Evolutionary conservation across 352 stramenopile genomes (phyloP).

Genomic region (Phytophthora tubulina): DNA sequence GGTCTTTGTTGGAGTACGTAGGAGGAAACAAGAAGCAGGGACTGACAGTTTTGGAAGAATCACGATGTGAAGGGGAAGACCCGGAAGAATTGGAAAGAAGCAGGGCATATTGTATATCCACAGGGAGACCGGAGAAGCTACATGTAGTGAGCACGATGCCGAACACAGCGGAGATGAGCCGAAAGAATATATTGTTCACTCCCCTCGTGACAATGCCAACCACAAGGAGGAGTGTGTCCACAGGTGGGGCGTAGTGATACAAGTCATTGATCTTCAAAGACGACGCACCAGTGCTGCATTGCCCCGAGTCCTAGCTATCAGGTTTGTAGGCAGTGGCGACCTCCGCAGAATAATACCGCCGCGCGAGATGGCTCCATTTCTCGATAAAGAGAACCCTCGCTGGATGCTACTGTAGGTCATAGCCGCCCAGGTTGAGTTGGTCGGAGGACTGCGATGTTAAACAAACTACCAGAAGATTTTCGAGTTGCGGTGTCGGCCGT

Average conservation of each 20-base stretch:
- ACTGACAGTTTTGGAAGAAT: no score
- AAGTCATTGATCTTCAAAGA: constrained; percentile 41
- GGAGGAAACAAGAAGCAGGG: no score
- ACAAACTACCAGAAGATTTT: constrained; percentile 2
- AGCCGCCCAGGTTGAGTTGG: neutral
- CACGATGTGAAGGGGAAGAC: no score
- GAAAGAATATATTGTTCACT: constrained; percentile 50
- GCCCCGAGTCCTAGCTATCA: constrained; percentile 8
- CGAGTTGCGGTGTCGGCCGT: no score
- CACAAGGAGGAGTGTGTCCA: constrained; percentile 41
- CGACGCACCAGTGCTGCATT: neutral
- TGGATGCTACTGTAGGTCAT: neutral
- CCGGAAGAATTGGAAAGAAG: no score
- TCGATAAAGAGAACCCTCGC: constrained; percentile 4
- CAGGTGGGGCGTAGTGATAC: constrained; percentile 45
- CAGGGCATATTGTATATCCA: constrained; percentile 26
- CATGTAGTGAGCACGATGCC: constrained; percentile 37
- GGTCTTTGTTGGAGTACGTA: no score
- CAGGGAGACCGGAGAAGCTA: constrained; percentile 33
- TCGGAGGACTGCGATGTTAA: no score
- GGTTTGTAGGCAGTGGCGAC: constrained; percentile 22
- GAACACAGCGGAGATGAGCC: constrained; percentile 57
- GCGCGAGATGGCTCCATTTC: constrained; percentile 15
- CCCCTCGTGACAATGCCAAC: constrained; percentile 36
- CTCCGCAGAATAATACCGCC: neutral